Conservation (phyloP, 164 flowering plant genomes). For the Kalanchoe fedtschenkoi region DNA sequence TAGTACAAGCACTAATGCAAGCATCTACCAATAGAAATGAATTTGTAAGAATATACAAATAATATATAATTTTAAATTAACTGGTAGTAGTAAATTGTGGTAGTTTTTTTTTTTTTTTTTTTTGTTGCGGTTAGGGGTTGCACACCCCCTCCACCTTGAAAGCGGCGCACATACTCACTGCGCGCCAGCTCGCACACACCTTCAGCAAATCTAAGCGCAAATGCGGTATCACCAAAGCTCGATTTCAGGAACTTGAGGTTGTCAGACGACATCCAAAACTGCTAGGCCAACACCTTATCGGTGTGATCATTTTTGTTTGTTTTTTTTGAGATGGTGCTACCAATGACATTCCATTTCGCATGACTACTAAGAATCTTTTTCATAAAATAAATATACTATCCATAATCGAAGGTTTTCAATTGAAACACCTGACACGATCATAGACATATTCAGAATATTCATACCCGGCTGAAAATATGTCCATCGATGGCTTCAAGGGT, state of each 20-base stretch:
- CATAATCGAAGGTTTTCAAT: neutral
- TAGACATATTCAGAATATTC: constrained; percentile 13
- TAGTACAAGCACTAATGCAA: neutral
- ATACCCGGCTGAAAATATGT: constrained; percentile 94
- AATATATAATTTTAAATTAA: neutral
- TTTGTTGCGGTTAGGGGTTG: too few relatives aligned
- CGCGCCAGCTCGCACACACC: too few relatives aligned
- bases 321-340: neutral
- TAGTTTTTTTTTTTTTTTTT: neutral
- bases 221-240: too few relatives aligned
- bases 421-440: neutral
- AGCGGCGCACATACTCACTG: too few relatives aligned
- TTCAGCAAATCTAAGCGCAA: too few relatives aligned
- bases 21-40: too few relatives aligned
- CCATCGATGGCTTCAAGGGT: constrained; percentile 82
- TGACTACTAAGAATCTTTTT: too few relatives aligned
- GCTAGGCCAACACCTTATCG: too few relatives aligned
- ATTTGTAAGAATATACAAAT: neutral
- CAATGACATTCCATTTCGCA: neutral
- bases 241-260: too few relatives aligned
- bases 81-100: neutral
- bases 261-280: too few relatives aligned
- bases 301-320: too few relatives aligned
- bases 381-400: neutral
- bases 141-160: too few relatives aligned